Evolutionary conservation across 2,329 filamentous ascomycete genomes (phyloP).

Genomic region (Trichoderma citrinoviride): DNA sequence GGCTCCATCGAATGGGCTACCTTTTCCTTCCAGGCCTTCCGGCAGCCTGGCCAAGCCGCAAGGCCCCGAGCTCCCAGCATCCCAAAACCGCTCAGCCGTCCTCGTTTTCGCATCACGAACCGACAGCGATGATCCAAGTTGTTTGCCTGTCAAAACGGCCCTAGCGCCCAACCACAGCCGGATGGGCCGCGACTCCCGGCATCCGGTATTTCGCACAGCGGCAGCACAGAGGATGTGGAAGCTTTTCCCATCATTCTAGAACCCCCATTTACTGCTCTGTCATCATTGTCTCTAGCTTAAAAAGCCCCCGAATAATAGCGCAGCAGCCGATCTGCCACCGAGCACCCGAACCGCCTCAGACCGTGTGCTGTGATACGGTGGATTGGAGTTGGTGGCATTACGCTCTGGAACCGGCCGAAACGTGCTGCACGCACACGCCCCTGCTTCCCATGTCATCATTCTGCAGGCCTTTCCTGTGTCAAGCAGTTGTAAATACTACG

Average conservation of each 20-base stretch:
- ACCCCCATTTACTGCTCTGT: neutral
- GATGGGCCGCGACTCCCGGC: conserved; percentile 12
- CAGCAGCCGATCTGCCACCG: conserved; percentile 9
- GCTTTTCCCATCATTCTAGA: conserved; percentile 7
- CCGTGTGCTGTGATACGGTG: neutral
- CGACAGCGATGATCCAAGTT: neutral
- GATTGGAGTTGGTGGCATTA: conserved; percentile 14
- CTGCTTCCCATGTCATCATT: neutral
- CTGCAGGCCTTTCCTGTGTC: neutral
- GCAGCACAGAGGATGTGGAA: neutral
- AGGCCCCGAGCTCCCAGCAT: neutral
- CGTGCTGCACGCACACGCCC: conserved; percentile 3
- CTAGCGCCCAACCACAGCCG: conserved; percentile 2
- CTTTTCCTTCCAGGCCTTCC: neutral
- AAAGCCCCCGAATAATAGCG: neutral
- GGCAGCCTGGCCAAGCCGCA: neutral
- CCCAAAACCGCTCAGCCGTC: too few species aligned
- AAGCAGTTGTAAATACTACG: neutral
- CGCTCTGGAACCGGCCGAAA: neutral
- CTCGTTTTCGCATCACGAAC: too few species aligned
- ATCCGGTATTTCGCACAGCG: neutral
- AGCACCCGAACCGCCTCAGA: neutral
- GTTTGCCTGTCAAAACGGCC: neutral
- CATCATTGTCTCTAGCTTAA: neutral
- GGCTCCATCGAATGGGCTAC: too few species aligned